Conservation (phyloP, 345 rosid species). For the Murraya koenigii region DNA sequence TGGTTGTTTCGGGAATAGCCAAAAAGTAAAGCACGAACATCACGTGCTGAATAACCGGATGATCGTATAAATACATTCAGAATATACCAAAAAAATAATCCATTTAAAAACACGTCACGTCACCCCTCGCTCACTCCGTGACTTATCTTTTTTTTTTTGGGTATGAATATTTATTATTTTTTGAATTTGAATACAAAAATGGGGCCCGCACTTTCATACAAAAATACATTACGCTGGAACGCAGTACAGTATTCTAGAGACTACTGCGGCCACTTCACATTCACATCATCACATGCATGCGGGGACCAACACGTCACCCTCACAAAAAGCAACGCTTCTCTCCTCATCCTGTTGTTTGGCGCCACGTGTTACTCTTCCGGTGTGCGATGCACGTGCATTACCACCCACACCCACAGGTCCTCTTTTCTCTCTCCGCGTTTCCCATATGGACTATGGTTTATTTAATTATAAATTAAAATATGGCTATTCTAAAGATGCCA, state of each 20-base stretch:
- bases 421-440: conserved; percentile 24
- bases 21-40: background rate
- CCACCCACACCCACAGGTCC: background rate
- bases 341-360: background rate
- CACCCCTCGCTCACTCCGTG: background rate
- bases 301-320: conserved; percentile 1
- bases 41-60: background rate
- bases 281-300: background rate
- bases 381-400: conserved; percentile 8
- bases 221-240: background rate
- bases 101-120: background rate
- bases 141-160: background rate
- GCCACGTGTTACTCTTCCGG: conserved; percentile 13
- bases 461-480: background rate
- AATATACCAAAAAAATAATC: no score
- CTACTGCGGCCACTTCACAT: background rate
- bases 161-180: no score
- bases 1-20: background rate
- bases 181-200: no score
- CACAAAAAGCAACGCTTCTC: conserved; percentile 6
- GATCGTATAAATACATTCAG: background rate
- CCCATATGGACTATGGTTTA: background rate
- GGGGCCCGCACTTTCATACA: background rate
- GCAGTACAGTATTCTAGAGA: background rate
- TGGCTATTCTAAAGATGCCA: background rate